Percentiles rank a stretch among this genome's conserved stretches.
Conservation (phyloP, 2,329 filamentous ascomycete genomes). For the Parafenestella ontariensis region DNA sequence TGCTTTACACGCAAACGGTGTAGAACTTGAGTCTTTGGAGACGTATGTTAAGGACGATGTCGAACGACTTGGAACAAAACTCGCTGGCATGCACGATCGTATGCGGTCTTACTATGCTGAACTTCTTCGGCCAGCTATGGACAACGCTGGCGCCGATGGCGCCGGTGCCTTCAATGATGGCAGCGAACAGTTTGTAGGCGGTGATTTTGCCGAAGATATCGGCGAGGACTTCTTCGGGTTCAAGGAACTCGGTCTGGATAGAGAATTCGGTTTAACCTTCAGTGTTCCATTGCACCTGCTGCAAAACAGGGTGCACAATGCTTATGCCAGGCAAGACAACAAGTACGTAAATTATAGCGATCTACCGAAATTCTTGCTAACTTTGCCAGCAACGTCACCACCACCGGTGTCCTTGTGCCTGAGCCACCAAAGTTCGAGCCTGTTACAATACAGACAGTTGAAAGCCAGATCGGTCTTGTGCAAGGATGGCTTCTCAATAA, state of each 20-base stretch:
- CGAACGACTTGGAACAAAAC: constrained; percentile 81
- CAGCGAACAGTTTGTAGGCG: constrained; percentile 94
- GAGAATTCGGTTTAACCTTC: constrained; percentile 86
- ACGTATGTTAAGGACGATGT: constrained; percentile 90
- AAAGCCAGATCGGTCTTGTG: constrained; percentile 83
- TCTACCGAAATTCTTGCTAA: constrained; percentile 25
- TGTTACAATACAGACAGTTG: constrained; percentile 78
- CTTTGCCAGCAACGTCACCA: constrained; percentile 62
- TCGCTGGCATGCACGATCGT: constrained; percentile 86
- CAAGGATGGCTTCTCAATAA: constrained; percentile 92
- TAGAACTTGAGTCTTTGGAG: constrained; percentile 82
- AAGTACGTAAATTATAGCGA: constrained; percentile 52
- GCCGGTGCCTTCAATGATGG: constrained; percentile 93
- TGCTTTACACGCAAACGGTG: constrained; percentile 81
- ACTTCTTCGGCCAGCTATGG: constrained; percentile 85
- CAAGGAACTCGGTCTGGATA: constrained; percentile 89
- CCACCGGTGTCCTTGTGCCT: constrained; percentile 68
- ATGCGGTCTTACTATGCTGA: constrained; percentile 95
- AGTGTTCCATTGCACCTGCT: constrained; percentile 93
- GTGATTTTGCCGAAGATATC: constrained; percentile 96
- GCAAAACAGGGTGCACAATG: constrained; percentile 86
- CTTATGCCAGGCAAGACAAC: constrained; percentile 78
- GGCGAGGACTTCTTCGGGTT: constrained; percentile 99
- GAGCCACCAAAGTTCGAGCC: constrained; percentile 74
- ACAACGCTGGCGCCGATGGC: constrained; percentile 79